Conservation (phyloP, 2,329 filamentous ascomycete genomes). For the Boeremia exigua region DNA sequence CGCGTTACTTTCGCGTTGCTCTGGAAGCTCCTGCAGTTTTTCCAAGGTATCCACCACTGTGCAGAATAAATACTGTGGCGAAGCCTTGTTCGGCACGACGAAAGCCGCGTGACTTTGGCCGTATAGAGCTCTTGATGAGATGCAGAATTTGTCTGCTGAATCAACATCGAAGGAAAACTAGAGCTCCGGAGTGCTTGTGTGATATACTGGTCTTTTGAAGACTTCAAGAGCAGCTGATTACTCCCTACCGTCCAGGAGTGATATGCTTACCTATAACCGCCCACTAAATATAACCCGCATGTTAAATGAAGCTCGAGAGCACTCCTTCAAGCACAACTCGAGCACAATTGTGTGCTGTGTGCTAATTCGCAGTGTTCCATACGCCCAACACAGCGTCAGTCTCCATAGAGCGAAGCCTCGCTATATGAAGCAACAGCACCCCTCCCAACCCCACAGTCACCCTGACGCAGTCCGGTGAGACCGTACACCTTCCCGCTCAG, state of each 20-base stretch:
- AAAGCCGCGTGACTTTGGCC: conserved; percentile 1
- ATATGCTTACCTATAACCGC: not conserved
- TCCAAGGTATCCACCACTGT: not conserved
- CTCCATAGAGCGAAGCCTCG: conserved; percentile 15
- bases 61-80: not conserved
- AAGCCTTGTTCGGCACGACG: not conserved
- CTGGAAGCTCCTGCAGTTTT: not conserved
- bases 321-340: conserved; percentile 4
- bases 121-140: not conserved
- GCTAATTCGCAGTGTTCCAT: conserved; percentile 6
- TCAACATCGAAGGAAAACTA: not conserved
- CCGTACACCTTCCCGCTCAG: conserved; percentile 10
- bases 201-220: not conserved
- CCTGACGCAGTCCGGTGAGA: conserved; percentile 10
- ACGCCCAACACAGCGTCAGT: conserved; percentile 13
- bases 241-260: not conserved
- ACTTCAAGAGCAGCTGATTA: not conserved
- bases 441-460: conserved; percentile 14
- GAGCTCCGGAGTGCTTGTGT: not conserved
- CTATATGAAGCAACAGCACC: conserved; percentile 12
- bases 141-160: not conserved
- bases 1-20: not conserved
- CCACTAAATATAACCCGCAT: conserved; percentile 1
- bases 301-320: not conserved
- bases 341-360: conserved; percentile 7